Evolutionary conservation across 176 grass and related monocot species (phyloP), one percentile per base, ranked within the genome.

Genomic region (Triticum turgidum): DNA sequence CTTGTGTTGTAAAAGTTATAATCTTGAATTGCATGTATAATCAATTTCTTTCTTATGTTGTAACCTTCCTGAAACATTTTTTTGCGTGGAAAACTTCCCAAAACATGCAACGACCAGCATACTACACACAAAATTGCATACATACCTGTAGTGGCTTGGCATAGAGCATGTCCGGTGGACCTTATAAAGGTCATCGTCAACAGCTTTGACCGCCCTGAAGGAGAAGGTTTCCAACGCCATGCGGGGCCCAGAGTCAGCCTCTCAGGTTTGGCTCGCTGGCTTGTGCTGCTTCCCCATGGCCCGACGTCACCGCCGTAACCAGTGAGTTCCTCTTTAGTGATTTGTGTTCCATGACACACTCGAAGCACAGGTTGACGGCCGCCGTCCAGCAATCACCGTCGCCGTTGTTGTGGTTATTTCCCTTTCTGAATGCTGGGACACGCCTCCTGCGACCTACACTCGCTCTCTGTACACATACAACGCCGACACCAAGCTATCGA

Each of bases 391-490:
- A 15, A 3, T 24, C 32, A 3, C 12, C 42, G 9, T 8, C 15
- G n/a, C 0, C 3, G 13, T 3, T 10, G 33, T n/a, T 0, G 7
- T 7, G 1, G 77, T 80, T 47, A 67, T 86, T 86, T 77, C 85
- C 80, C 25, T 87, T 34, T 38, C 85, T 67, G 39, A 87, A 87
- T 7, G 85, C 85, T 8, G 85, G 77, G 38, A 86, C 0, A 15
- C 38, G 77, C 66, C 9, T 30, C 49, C 2, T 20, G 51, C 18
- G 52, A 11, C 67, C 5, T 18, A 35, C 51, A 15, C 20, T 61
- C 7, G 75, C 14, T 10, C 68, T 51, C 71, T 76, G 35, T 34
- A 22, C 3, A 3, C 6, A 12, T 47, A 41, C 54, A 6, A 3
- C 3, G 21, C 14, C 14, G 0, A 2, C 20, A 4, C 20, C 69